These are phyloP conservation scores for Sporothrix brunneoviolacea DNA, from an alignment of 2,329 filamentous ascomycete genomes.

Conservation along the genomic window DNA sequence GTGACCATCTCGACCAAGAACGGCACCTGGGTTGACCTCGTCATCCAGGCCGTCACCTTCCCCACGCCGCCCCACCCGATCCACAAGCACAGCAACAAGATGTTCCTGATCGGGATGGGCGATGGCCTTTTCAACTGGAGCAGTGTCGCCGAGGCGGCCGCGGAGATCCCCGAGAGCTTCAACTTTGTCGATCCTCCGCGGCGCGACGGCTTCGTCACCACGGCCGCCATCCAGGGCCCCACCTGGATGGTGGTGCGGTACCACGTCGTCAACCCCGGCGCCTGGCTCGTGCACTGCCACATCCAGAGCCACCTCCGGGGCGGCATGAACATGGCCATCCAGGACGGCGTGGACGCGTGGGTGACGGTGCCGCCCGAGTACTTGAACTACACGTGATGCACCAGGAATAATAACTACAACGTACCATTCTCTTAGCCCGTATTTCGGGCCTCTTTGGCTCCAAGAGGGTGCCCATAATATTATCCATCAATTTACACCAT, in stretches of 20 bases:
- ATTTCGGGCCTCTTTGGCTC: too few relatives aligned
- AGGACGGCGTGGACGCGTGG: conserved; percentile 40
- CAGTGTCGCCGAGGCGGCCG: conserved; percentile 45
- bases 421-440: too few relatives aligned
- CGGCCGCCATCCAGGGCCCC: conserved; percentile 23
- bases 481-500: too few relatives aligned
- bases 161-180: conserved; percentile 42
- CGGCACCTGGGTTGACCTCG: conserved; percentile 49
- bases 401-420: too few relatives aligned
- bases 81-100: conserved; percentile 59
- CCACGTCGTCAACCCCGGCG: conserved; percentile 44
- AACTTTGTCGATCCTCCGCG: conserved; percentile 50
- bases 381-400: too few relatives aligned
- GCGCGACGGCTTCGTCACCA: conserved; percentile 42
- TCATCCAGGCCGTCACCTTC: conserved; percentile 37
- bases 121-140: conserved; percentile 44
- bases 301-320: conserved; percentile 47
- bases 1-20: conserved; percentile 42
- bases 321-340: conserved; percentile 49
- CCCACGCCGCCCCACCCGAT: conserved; percentile 53
- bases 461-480: too few relatives aligned
- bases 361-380: too few relatives aligned
- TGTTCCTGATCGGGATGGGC: conserved; percentile 49
- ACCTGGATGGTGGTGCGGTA: conserved; percentile 48
- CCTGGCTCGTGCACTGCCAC: conserved; percentile 52